A percentile compares a stretch with the other conserved stretches of the same genome.
Conservation (phyloP, 2,329 filamentous ascomycete species). For the Neonectria hederae region DNA sequence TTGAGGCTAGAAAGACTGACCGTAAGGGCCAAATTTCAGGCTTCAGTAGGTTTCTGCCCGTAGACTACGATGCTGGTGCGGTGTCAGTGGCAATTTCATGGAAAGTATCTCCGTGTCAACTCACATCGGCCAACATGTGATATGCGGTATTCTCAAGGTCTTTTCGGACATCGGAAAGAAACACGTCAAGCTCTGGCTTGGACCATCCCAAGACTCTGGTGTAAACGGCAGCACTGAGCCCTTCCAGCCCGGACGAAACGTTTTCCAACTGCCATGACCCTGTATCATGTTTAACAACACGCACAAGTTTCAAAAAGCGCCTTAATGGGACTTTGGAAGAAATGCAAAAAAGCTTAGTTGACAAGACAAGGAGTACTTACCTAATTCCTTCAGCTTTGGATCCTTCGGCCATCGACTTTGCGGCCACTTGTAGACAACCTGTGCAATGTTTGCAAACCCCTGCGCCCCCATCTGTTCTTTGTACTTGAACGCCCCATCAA, state of each 20-base stretch:
- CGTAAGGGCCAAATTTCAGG: no score
- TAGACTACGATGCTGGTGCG: constrained; percentile 24
- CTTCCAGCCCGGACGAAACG: constrained; percentile 37
- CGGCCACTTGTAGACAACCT: constrained; percentile 58
- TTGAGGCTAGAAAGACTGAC: no score
- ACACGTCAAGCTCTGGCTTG: constrained; percentile 36
- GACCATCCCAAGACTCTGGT: constrained; percentile 41
- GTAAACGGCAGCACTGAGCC: constrained; percentile 42
- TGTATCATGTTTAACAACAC: neutral
- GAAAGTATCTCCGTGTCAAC: neutral
- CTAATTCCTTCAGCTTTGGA: constrained; percentile 57
- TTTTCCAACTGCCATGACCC: constrained; percentile 46
- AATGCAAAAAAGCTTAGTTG: no score
- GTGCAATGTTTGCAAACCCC: constrained; percentile 60
- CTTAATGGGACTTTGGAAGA: no score
- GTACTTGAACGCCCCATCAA: constrained; percentile 35
- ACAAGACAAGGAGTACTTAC: neutral
- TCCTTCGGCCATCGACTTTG: constrained; percentile 60
- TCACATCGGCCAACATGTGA: constrained; percentile 42
- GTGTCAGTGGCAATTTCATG: neutral
- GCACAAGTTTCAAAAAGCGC: no score
- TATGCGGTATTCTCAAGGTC: constrained; percentile 38
- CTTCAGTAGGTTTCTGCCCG: constrained; percentile 18
- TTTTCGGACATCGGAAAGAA: constrained; percentile 37
- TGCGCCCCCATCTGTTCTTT: constrained; percentile 53